These are phyloP conservation scores for Circinella umbellata DNA, from an alignment of 371 early-diverging fungal genomes.

Conservation along the genomic window DNA sequence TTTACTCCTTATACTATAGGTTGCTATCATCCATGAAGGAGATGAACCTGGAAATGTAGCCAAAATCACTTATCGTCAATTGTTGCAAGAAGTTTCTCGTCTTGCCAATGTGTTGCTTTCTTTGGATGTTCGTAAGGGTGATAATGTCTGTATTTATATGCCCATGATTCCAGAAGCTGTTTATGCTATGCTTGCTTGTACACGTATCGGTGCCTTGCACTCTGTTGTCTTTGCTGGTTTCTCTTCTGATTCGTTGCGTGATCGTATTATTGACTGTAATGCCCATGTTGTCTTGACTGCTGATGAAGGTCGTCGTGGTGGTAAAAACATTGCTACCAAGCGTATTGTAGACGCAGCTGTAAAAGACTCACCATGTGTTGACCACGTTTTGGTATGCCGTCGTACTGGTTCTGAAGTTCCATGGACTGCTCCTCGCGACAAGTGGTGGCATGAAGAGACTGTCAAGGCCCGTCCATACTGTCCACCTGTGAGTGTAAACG, in stretches of 20 bases:
- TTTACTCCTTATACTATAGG: conserved; percentile 26
- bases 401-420: conserved; percentile 82
- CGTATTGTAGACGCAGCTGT: conserved; percentile 92
- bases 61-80: conserved; percentile 84
- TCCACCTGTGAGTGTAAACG: conserved; percentile 80
- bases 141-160: conserved; percentile 96
- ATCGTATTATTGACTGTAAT: conserved; percentile 82
- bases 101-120: conserved; percentile 83
- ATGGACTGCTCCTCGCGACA: conserved; percentile 78
- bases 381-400: conserved; percentile 87
- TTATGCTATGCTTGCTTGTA: conserved; percentile 93
- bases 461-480: conserved; percentile 78
- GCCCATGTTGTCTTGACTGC: conserved; percentile 86
- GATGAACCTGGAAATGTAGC: conserved; percentile 85
- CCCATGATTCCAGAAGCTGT: conserved; percentile 97
- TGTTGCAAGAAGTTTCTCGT: conserved; percentile 81
- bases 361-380: conserved; percentile 55
- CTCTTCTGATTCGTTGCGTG: conserved; percentile 86
- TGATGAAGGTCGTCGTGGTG: conserved; percentile 92
- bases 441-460: conserved; percentile 91
- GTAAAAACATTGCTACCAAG: conserved; percentile 91
- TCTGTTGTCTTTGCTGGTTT: conserved; percentile 96
- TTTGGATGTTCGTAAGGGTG: conserved; percentile 90
- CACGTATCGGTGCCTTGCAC: conserved; percentile 91
- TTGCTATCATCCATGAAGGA: conserved; percentile 87